Percentiles rank a stretch among this genome's conserved stretches.
Evolutionary conservation across 2,329 filamentous ascomycete genomes (phyloP).

Genomic region (Fusarium denticulatum): DNA sequence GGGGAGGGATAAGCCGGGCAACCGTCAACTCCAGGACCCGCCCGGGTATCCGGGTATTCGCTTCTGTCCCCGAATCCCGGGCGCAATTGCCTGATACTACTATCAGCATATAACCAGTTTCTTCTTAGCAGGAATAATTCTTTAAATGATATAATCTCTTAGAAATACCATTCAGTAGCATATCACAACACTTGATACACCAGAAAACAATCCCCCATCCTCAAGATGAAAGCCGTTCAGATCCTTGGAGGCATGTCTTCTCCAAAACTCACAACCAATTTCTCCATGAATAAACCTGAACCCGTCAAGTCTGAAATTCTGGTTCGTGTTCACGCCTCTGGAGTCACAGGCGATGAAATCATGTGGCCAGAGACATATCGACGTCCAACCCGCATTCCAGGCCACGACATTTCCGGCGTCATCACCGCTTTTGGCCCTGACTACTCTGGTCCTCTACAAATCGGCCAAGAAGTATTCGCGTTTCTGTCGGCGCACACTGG

Average conservation of each 20-base stretch:
- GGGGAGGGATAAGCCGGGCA: no score
- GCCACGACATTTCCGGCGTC: constrained; percentile 50
- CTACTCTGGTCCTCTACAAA: neutral
- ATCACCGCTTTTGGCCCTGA: constrained; percentile 37
- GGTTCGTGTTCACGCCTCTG: constrained; percentile 47
- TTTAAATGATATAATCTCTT: no score
- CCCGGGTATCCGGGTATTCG: constrained; percentile 7
- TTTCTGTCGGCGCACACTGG: neutral
- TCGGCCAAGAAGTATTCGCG: neutral
- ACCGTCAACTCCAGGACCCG: neutral
- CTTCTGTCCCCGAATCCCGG: no score
- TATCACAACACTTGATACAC: fast-evolving
- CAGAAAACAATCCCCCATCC: no score
- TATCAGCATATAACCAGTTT: neutral
- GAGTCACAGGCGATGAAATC: constrained; percentile 49
- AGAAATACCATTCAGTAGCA: fast-evolving
- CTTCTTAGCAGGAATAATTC: neutral
- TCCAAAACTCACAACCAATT: constrained; percentile 29
- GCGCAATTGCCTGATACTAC: fast-evolving
- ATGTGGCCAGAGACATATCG: constrained; percentile 48
- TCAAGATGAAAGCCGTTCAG: constrained; percentile 49
- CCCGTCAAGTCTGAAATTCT: constrained; percentile 40
- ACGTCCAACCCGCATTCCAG: constrained; percentile 44
- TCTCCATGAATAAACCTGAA: constrained; percentile 25
- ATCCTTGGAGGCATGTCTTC: constrained; percentile 40